Evolutionary conservation across 352 stramenopile genomes (phyloP), one percentile per base, ranked within the genome.

Genomic region (Discostella stelligera): DNA sequence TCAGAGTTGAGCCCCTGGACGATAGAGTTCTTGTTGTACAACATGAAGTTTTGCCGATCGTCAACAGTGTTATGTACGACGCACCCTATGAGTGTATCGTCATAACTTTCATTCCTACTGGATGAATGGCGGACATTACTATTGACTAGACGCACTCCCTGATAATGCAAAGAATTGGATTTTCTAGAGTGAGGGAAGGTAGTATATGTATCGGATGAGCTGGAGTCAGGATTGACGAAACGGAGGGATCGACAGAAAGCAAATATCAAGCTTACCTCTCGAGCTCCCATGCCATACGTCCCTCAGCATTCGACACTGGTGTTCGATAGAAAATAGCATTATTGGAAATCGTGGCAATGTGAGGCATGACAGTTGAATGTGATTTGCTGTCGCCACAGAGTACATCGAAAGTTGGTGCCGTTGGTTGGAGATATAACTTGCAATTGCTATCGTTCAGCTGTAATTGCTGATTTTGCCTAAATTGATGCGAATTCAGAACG

Each of bases 351-450:
- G 74, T 81, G 1, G 67, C 66, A 23, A 76, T 37, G 46, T 65
- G 54, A 48, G 74, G 67, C 27, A 71, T 46, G 30, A 13, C 23
- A 49, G 23, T 64, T 9, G 71, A 49, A 20, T 41, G 41, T 13
- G 10, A 18, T 62, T 61, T 23, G 16, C 18, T 62, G 9, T 20
- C 0, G 44, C 18, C 21, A 21, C 65, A 49, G 6, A 68, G n/a
- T 11, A 84, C 67, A 53, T 84, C 77, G 66, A 84, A 84, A 23
- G 77, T 80, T 44, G 77, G 52, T 9, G 65, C 37, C 25, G 64
- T 78, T n/a, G 77, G 71, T 30, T 71, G 66, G 27, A 84, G 77
- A 50, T 74, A 73, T 37, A 52, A 53, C 39, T 80, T 84, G 77
- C 76, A 83, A 21, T 62, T 23, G 58, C 71, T 80, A 53, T 84